These are phyloP conservation scores for Dactylonectria macrodidyma DNA, from an alignment of 2,329 filamentous ascomycete genomes.

Conservation along the genomic window DNA sequence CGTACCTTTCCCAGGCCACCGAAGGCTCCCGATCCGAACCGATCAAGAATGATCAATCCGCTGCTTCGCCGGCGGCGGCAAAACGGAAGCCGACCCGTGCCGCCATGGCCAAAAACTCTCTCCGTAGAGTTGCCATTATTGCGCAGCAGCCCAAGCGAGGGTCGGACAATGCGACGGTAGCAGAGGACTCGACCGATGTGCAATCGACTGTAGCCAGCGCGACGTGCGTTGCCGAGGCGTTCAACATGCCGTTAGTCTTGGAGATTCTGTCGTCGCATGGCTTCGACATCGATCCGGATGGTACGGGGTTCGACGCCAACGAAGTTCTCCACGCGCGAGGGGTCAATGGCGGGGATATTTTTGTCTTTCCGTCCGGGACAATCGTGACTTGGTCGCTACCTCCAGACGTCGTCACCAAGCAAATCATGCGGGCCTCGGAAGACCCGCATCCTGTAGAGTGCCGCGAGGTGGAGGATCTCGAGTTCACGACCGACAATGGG, in stretches of 20 bases:
- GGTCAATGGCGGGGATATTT: conserved; percentile 84
- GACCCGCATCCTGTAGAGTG: conserved; percentile 77
- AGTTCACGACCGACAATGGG: conserved; percentile 83
- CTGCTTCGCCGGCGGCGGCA: conserved; percentile 36
- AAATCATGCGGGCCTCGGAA: conserved; percentile 82
- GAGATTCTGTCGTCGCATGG: conserved; percentile 71
- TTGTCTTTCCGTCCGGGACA: conserved; percentile 95
- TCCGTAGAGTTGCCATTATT: conserved; percentile 88
- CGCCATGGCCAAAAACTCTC: conserved; percentile 75
- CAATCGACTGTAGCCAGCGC: conserved; percentile 67
- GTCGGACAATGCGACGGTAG: conserved; percentile 51
- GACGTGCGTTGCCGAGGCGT: conserved; percentile 74
- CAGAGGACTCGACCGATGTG: conserved; percentile 49
- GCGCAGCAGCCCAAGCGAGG: conserved; percentile 74
- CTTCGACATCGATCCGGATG: conserved; percentile 74
- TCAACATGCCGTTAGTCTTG: conserved; percentile 74
- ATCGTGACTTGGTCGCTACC: conserved; percentile 93
- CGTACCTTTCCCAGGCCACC: conserved; percentile 63
- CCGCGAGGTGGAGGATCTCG: conserved; percentile 90
- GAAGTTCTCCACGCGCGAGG: conserved; percentile 76
- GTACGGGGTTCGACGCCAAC: conserved; percentile 71
- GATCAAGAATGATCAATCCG: conserved; percentile 36
- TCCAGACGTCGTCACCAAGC: conserved; percentile 80
- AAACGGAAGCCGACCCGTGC: conserved; percentile 65
- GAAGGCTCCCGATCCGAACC: conserved; percentile 47